Conservation (phyloP, 805 yeast genomes). For the Ogataea wickerhamii region DNA sequence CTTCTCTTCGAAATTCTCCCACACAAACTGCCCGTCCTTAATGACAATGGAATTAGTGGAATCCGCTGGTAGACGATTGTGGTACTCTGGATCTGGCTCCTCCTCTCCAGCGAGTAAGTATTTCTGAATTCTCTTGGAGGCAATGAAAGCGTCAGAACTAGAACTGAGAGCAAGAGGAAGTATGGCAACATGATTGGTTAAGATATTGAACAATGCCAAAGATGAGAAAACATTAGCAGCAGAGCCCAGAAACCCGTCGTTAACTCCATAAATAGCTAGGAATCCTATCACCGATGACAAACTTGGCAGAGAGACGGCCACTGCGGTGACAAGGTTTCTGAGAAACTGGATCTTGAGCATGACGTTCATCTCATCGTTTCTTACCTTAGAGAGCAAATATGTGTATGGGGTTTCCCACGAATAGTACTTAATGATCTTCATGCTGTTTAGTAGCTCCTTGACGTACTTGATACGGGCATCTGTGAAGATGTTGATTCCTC, state of each 20-base stretch:
- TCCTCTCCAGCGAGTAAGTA: conserved; percentile 42
- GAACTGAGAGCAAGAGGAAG: conserved; percentile 69
- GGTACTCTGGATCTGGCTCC: conserved; percentile 27
- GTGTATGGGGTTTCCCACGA: conserved; percentile 88
- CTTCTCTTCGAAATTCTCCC: conserved; percentile 47
- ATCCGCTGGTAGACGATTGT: conserved; percentile 13
- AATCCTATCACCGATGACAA: conserved; percentile 66
- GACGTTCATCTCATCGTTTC: conserved; percentile 58
- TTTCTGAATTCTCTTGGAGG: conserved; percentile 53
- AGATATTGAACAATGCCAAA: conserved; percentile 59
- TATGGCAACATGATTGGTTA: conserved; percentile 61
- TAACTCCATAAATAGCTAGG: conserved; percentile 37
- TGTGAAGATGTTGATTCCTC: conserved; percentile 57
- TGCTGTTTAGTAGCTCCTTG: conserved; percentile 72
- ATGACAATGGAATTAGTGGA: conserved; percentile 44
- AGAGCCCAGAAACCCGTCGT: conserved; percentile 33
- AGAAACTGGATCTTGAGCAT: conserved; percentile 62
- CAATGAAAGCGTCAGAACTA: conserved; percentile 63
- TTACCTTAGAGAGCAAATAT: conserved; percentile 47
- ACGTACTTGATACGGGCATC: conserved; percentile 73
- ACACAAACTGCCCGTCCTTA: conserved; percentile 53
- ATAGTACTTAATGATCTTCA: conserved; percentile 81
- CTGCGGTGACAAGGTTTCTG: conserved; percentile 60
- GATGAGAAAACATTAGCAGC: conserved; percentile 72
- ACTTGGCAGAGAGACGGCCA: conserved; percentile 64